Evolutionary conservation across 2,329 filamentous ascomycete species (phyloP).

Genomic region (Fusarium nematophilum): DNA sequence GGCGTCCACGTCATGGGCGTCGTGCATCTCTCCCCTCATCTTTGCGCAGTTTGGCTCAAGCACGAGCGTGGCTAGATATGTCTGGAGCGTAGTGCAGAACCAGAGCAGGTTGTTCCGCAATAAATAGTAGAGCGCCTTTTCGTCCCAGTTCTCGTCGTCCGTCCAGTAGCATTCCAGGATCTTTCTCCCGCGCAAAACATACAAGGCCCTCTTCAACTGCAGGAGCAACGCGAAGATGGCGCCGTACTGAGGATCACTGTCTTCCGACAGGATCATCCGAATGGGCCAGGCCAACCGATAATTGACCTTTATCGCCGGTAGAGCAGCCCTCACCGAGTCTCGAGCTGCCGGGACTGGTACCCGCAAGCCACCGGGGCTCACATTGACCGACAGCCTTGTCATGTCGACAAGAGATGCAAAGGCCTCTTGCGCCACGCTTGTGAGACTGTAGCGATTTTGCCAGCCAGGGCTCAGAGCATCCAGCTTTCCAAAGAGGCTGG

Average conservation of each 20-base stretch:
- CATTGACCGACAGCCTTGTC: conserved; percentile 71
- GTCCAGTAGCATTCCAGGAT: conserved; percentile 55
- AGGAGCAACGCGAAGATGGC: conserved; percentile 79
- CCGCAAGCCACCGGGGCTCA: conserved; percentile 54
- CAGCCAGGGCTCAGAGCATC: conserved; percentile 71
- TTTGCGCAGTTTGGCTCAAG: conserved; percentile 68
- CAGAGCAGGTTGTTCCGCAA: conserved; percentile 78
- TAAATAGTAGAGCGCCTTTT: conserved; percentile 64
- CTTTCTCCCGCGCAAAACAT: conserved; percentile 70
- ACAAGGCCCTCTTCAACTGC: conserved; percentile 78
- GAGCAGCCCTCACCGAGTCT: conserved; percentile 65
- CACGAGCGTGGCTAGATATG: conserved; percentile 80
- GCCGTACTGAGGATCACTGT: conserved; percentile 75
- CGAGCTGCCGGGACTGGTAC: conserved; percentile 59
- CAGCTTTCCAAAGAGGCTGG: conserved; percentile 79
- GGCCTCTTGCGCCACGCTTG: conserved; percentile 79
- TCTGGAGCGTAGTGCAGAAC: conserved; percentile 80
- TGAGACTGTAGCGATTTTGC: conserved; percentile 85
- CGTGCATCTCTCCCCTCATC: conserved; percentile 67
- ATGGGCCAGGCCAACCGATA: conserved; percentile 76
- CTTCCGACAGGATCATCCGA: conserved; percentile 77
- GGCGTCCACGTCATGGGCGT: conserved; percentile 78
- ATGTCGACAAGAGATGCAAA: conserved; percentile 70
- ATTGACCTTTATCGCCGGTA: conserved; percentile 72
- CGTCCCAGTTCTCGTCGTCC: conserved; percentile 52